Conservation (phyloP, 2,329 filamentous ascomycete species). For the Blastomyces emzantsi region DNA sequence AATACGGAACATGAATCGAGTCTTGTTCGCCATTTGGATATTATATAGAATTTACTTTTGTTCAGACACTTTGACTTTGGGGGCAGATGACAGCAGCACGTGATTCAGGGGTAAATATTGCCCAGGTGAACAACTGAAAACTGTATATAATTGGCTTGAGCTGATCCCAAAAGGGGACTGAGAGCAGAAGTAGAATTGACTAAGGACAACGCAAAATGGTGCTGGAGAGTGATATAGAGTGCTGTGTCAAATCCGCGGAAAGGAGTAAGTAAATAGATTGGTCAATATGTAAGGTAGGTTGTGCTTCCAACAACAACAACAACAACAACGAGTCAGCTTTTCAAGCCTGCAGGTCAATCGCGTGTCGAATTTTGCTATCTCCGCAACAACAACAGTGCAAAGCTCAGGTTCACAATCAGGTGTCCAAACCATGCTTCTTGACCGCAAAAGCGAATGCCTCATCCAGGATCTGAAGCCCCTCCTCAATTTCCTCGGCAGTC, state of each 20-base stretch:
- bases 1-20: background rate
- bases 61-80: background rate
- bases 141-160: background rate
- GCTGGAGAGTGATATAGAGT: background rate
- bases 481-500: conserved; percentile 41
- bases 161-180: background rate
- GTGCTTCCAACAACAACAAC: too few species aligned
- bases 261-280: background rate
- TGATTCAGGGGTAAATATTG: background rate
- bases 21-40: background rate
- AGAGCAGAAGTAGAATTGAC: background rate
- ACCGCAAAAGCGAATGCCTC: conserved; percentile 39
- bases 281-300: background rate
- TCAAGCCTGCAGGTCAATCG: background rate
- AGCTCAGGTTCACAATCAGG: background rate
- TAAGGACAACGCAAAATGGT: background rate
- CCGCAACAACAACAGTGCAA: background rate
- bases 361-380: background rate
- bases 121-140: too few species aligned
- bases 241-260: background rate
- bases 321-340: too few species aligned
- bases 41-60: background rate
- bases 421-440: conserved; percentile 8
- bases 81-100: background rate
- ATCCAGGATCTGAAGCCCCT: conserved; percentile 49